These are phyloP conservation scores for Trichoderma sp. DNA, from an alignment of 2,329 filamentous ascomycete genomes.

Conservation along the genomic window DNA sequence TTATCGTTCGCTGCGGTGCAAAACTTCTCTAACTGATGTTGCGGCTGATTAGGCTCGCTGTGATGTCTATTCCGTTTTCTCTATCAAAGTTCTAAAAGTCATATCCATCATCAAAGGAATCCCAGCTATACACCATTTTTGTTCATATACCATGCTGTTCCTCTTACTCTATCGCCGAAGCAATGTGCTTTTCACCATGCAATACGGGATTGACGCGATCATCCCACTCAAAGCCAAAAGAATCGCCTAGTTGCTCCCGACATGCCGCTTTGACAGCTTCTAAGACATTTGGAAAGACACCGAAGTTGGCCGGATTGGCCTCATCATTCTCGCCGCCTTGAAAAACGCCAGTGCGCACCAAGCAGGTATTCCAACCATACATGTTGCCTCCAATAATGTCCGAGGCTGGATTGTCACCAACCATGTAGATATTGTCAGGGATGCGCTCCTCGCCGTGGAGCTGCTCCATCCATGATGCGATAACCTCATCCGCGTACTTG, in stretches of 20 bases:
- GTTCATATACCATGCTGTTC: background rate
- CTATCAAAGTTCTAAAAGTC: background rate
- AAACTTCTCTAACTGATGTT: background rate
- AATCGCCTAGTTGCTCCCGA: slow-evolving; percentile 4
- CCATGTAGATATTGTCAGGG: slow-evolving; percentile 11
- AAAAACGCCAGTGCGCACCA: slow-evolving; percentile 13
- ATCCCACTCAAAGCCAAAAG: slow-evolving; percentile 8
- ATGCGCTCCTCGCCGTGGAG: slow-evolving; percentile 12
- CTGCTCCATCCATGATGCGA: slow-evolving; percentile 13
- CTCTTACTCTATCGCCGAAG: slow-evolving; percentile 9
- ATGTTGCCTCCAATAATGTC: slow-evolving; percentile 12
- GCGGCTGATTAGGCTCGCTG: background rate
- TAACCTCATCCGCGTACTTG: slow-evolving; percentile 8
- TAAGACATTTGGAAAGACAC: slow-evolving; percentile 5
- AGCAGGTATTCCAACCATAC: slow-evolving; percentile 13
- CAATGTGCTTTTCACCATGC: slow-evolving; percentile 5
- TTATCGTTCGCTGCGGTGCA: too few species aligned
- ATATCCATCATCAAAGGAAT: background rate
- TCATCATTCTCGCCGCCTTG: slow-evolving; percentile 9
- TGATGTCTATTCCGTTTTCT: slow-evolving; percentile 6
- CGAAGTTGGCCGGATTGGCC: slow-evolving; percentile 14
- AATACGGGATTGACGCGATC: slow-evolving; percentile 7
- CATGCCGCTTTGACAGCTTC: slow-evolving; percentile 5
- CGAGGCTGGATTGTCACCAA: slow-evolving; percentile 10
- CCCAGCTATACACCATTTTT: background rate